Conservation (phyloP, 177 flowering plant species). For the Telopea speciosissima region DNA sequence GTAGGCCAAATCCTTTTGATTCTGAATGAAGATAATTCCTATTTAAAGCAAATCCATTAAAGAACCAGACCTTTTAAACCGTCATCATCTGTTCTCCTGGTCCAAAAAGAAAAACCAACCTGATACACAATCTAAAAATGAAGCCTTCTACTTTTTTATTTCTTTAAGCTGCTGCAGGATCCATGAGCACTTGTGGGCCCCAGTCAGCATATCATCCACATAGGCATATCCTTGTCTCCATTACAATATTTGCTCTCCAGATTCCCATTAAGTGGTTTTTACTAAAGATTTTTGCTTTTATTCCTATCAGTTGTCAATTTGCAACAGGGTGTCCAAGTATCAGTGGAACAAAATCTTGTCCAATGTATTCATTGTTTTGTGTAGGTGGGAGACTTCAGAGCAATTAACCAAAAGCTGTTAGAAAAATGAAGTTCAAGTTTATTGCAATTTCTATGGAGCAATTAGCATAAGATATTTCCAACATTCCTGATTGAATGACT, state of each 20-base stretch:
- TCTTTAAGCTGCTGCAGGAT: not conserved
- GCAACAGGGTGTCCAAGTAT: not conserved
- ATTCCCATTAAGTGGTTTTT: no score
- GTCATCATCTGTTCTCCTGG: not conserved
- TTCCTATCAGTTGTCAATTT: not conserved
- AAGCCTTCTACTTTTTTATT: not conserved
- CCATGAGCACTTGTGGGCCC: not conserved
- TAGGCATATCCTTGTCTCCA: not conserved
- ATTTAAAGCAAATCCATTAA: no score
- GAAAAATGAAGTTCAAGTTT: not conserved
- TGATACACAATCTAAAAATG: not conserved
- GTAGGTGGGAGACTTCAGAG: not conserved
- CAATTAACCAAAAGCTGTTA: not conserved
- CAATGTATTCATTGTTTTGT: not conserved
- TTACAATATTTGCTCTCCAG: not conserved
- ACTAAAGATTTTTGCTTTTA: not conserved
- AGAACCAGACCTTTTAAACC: not conserved
- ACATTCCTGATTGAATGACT: not conserved
- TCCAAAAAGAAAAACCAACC: not conserved
- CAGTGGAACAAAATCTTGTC: not conserved
- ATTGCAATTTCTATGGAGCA: not conserved
- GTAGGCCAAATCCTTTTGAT: not conserved
- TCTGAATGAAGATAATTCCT: not conserved
- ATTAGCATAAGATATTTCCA: not conserved
- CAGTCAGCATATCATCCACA: not conserved